Evolutionary conservation across 148 eudicot genomes (phyloP).

Genomic region (Rhododendron vialii): DNA sequence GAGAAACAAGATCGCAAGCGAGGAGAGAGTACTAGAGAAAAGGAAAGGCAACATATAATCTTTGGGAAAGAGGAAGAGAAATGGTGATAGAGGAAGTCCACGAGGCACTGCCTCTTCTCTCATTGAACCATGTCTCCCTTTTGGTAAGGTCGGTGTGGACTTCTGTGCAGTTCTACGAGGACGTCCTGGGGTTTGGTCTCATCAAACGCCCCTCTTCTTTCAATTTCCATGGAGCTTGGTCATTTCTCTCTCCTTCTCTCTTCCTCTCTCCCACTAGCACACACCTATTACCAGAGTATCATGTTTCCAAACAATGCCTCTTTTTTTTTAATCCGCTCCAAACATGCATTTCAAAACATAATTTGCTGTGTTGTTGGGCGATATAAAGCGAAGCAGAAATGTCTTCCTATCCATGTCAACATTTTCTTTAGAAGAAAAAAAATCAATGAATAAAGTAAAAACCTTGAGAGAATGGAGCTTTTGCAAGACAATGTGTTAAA

Average conservation of each 20-base stretch:
- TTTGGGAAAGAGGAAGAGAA: not conserved
- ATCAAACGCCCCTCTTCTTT: slow-evolving; percentile 53
- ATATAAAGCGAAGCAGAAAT: not conserved
- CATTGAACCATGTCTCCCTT: slow-evolving; percentile 45
- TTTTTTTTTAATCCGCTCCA: too few species aligned
- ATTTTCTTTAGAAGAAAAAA: not conserved
- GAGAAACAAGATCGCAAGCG: not conserved
- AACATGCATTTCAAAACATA: not conserved
- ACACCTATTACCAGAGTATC: not conserved
- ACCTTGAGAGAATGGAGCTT: not conserved
- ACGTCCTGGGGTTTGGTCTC: slow-evolving; percentile 45
- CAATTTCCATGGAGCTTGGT: slow-evolving; percentile 55
- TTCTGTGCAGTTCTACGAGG: slow-evolving; percentile 34
- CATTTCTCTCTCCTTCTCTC: not conserved
- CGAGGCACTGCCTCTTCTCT: slow-evolving; percentile 31
- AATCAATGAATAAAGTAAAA: not conserved
- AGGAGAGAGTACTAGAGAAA: not conserved
- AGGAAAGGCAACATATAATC: not conserved
- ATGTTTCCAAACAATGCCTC: not conserved
- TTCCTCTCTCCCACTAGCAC: not conserved
- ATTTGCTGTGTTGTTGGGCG: not conserved
- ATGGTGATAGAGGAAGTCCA: slow-evolving; percentile 15
- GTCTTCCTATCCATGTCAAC: not conserved
- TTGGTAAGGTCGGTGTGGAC: slow-evolving; percentile 33
- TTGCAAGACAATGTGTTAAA: not conserved